Conservation (phyloP, 2,329 filamentous ascomycete species). For the Colletotrichum simmondsii region DNA sequence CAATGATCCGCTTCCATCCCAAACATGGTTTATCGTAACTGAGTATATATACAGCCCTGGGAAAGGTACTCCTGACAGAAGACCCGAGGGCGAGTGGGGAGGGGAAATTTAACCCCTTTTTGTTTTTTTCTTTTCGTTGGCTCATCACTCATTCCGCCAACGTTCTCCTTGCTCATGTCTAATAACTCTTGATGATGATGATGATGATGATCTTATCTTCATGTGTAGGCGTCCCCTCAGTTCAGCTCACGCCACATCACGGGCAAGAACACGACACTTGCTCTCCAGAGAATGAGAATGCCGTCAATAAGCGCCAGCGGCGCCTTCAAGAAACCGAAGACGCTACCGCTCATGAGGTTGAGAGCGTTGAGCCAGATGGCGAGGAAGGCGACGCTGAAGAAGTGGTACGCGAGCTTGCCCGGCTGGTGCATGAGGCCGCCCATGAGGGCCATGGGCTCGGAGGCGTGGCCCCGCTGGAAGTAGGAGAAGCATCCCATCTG, state of each 20-base stretch:
- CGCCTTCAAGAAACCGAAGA: conserved; percentile 65
- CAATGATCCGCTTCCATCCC: conserved; percentile 27
- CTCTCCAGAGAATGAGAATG: conserved; percentile 80
- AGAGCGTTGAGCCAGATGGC: conserved; percentile 76
- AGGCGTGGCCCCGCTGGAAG: conserved; percentile 81
- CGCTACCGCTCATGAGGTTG: conserved; percentile 51
- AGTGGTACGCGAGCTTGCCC: conserved; percentile 85
- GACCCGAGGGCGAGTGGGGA: neutral
- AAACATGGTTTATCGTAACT: conserved; percentile 10
- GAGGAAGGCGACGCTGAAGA: conserved; percentile 92
- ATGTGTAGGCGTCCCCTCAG: conserved; percentile 18
- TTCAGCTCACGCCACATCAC: conserved; percentile 77
- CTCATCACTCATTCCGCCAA: conserved; percentile 24
- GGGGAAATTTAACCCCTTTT: neutral
- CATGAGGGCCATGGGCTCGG: conserved; percentile 84
- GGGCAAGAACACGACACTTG: conserved; percentile 84
- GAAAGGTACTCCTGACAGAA: conserved; percentile 4
- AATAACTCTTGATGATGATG: conserved; percentile 2
- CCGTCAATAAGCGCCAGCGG: conserved; percentile 75
- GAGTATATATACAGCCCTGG: conserved; percentile 19
- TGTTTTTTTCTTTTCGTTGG: conserved; percentile 1
- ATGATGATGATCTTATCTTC: neutral
- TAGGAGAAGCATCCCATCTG: conserved; percentile 94
- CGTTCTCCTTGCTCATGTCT: conserved; percentile 18
- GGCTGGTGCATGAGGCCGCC: conserved; percentile 85